These are phyloP conservation scores for Phylloporus arenicola DNA, from an alignment of 768 basidiomycete species.

Conservation along the genomic window DNA sequence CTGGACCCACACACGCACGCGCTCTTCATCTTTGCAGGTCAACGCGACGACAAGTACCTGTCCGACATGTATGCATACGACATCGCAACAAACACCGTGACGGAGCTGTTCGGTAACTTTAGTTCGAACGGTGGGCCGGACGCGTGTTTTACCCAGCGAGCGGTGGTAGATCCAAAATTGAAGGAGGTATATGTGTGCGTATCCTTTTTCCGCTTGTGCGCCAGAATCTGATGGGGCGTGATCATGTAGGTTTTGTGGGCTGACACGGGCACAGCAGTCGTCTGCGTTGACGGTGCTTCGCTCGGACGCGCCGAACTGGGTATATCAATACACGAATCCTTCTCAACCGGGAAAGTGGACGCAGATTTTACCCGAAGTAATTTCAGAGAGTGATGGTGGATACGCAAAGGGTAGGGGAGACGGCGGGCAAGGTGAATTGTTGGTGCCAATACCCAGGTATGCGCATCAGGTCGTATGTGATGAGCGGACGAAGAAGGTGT, in stretches of 20 bases:
- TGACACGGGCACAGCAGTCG: constrained; percentile 40
- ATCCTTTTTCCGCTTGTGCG: background rate
- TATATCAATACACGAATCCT: constrained; percentile 52
- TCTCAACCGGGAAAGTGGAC: constrained; percentile 61
- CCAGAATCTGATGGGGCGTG: background rate
- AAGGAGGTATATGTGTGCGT: constrained; percentile 73
- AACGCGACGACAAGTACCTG: constrained; percentile 59
- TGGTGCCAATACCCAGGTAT: constrained; percentile 56
- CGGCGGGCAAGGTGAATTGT: constrained; percentile 16
- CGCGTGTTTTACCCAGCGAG: constrained; percentile 69
- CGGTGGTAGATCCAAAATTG: constrained; percentile 56
- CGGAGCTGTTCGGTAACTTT: constrained; percentile 62
- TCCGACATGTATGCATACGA: constrained; percentile 77
- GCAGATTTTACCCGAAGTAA: constrained; percentile 42
- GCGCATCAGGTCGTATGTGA: constrained; percentile 80
- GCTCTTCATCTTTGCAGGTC: constrained; percentile 72
- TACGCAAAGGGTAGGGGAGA: background rate
- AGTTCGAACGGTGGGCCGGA: constrained; percentile 59
- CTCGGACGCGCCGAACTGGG: constrained; percentile 55
- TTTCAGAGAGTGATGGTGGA: background rate
- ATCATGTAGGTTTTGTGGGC: constrained; percentile 52
- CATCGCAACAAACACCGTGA: constrained; percentile 49
- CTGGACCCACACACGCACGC: constrained; percentile 54
- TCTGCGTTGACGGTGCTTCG: constrained; percentile 39
- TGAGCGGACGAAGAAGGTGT: constrained; percentile 47